Base-by-base conservation (phyloP, 805 yeast species). In the Cyberlindnera suaveolens region DNA sequence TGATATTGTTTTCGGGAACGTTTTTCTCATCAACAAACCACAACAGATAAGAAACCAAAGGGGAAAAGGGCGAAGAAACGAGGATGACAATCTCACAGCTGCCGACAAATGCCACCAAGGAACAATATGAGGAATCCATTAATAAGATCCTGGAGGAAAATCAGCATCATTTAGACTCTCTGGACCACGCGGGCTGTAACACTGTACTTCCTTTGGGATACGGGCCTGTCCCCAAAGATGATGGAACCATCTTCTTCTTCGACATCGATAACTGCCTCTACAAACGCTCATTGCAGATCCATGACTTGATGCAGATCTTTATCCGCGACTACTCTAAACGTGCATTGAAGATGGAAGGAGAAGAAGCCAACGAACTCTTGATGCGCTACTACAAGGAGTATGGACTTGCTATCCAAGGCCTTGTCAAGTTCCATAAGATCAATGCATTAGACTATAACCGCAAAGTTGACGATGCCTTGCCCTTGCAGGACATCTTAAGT, bases 211-310 rank as follows among this genome's bases (percentile, higher is more conserved):
- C 60, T 2, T 52, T 63, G 11, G 63, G 44, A 20, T 34, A 44
- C 19, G 49, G 46, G 3, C 48, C 50, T 1, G 52, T 50, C 5
- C 65, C 66, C 2, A 38, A 43, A 11, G 57, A 63, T 6, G 60
- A 59, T 15, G 63, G 64, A 0, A 64, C 56, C 19, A 66, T 71
- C 14, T 86, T 93, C 65, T 88, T 80, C 64, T 91, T 91, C 56
- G 99, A 91, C 61, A 88, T 91, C 42, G 99, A 91, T 68, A 91
- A 91, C 62, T 89, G 97, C 61, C 72, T 91, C 27, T 91, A 91
- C 65, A 73, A 76, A 41, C 69, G 89, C 44, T 79, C 88, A 1
- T 75, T 85, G 19, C 72, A 73, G 60, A 85, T 91, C 53, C 95
- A 84, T 55, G 93, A 85, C 52, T 60, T 87, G 63, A 91, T 91